Percentiles rank a stretch among this genome's conserved stretches.
Conservation (phyloP, 805 yeast genomes). For the Candida anglica region DNA sequence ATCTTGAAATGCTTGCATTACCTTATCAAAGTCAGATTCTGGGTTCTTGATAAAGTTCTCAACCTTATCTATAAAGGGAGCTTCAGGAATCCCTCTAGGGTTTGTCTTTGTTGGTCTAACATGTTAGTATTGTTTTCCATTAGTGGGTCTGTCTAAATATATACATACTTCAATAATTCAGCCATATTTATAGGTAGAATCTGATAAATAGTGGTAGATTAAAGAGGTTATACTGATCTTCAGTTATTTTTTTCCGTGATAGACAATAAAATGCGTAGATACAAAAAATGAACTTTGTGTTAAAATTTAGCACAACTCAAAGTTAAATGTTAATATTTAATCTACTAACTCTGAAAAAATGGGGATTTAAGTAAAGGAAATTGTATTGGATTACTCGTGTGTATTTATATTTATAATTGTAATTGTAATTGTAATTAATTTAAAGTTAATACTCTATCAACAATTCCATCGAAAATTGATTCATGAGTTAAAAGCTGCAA, state of each 20-base stretch:
- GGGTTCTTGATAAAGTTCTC: slow-evolving; percentile 66
- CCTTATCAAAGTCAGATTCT: slow-evolving; percentile 60
- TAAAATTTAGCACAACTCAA: too few relatives aligned
- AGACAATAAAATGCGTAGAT: background rate
- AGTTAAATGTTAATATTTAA: too few relatives aligned
- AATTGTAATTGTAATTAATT: too few relatives aligned
- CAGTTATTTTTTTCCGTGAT: too few relatives aligned
- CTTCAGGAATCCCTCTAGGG: slow-evolving; percentile 95
- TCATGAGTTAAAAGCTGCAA: slow-evolving; percentile 57
- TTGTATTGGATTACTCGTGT: too few relatives aligned
- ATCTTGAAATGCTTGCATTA: slow-evolving; percentile 77
- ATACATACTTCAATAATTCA: slow-evolving; percentile 27
- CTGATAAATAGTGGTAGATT: too few relatives aligned
- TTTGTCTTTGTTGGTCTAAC: slow-evolving; percentile 58
- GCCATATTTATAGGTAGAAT: slow-evolving; percentile 17
- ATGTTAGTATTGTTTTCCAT: slow-evolving; percentile 5
- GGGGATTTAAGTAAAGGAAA: too few relatives aligned
- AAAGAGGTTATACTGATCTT: too few relatives aligned
- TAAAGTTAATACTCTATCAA: slow-evolving; percentile 48
- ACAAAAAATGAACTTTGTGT: too few relatives aligned
- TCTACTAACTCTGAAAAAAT: too few relatives aligned
- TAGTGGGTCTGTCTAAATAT: slow-evolving; percentile 4
- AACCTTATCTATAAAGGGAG: slow-evolving; percentile 86
- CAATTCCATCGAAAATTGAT: slow-evolving; percentile 54
- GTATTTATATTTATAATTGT: too few relatives aligned